Percentiles rank a stretch among this genome's conserved stretches.
Evolutionary conservation across 768 basidiomycete species (phyloP).

Genomic region (Rhizopogon salebrosus): DNA sequence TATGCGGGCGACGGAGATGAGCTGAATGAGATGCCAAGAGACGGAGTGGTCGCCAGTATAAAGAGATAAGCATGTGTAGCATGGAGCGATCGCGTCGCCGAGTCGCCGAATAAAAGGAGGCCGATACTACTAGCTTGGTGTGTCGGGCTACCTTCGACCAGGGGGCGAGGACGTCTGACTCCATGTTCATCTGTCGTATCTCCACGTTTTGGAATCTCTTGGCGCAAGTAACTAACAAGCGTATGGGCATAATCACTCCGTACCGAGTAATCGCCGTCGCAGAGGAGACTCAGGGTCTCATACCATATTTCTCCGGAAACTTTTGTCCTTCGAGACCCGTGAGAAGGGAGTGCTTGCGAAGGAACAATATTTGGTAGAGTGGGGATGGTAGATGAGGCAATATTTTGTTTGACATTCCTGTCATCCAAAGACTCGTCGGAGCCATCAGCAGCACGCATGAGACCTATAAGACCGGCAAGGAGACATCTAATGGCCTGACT

Average conservation of each 20-base stretch:
- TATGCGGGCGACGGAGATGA: constrained; percentile 38
- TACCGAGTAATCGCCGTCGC: constrained; percentile 73
- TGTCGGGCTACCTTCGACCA: constrained; percentile 43
- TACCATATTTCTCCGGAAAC: constrained; percentile 87
- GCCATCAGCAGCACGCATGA: constrained; percentile 60
- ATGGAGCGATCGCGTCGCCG: constrained; percentile 67
- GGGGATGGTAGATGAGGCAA: constrained; percentile 18
- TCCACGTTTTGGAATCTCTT: constrained; percentile 66
- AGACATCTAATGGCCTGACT: constrained; percentile 67
- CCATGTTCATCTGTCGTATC: constrained; percentile 45
- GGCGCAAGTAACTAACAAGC: constrained; percentile 68
- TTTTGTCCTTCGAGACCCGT: constrained; percentile 52
- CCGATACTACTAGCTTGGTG: constrained; percentile 42
- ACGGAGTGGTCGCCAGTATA: constrained; percentile 67
- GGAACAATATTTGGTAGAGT: constrained; percentile 23
- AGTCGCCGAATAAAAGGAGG: constrained; percentile 51
- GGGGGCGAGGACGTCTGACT: constrained; percentile 38
- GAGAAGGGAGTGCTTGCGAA: constrained; percentile 25
- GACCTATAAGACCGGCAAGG: constrained; percentile 62
- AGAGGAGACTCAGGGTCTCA: constrained; percentile 80
- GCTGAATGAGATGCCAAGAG: constrained; percentile 44
- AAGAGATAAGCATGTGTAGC: constrained; percentile 79
- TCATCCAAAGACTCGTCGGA: constrained; percentile 23
- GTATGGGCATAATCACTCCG: constrained; percentile 73
- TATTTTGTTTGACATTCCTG: constrained; percentile 16